phyloP scores from a whole-genome alignment of 306 rosid genomes.

The Biancaea sappan region DNA sequence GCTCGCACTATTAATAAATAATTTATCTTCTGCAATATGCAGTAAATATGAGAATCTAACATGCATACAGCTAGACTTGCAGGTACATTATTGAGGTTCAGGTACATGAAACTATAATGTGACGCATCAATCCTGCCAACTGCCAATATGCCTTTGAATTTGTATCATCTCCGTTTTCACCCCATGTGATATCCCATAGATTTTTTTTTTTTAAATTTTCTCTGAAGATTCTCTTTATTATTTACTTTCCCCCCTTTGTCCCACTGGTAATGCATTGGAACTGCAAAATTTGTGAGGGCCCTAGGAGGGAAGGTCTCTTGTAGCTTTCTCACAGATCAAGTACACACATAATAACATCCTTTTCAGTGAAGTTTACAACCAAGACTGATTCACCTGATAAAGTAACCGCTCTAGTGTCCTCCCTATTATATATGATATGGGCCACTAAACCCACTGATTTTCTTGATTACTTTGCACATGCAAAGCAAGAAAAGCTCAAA shows the following conservation, averaged over 20 bases:
- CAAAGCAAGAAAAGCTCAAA: slow-evolving; percentile 31
- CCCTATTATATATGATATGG: too few species aligned
- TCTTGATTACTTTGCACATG: slow-evolving; percentile 44
- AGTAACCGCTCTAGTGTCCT: slow-evolving; percentile 28
- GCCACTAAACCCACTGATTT: too few species aligned
- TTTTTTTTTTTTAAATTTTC: slow-evolving; percentile 12
- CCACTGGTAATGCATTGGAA: slow-evolving; percentile 44
- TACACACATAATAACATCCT: slow-evolving; percentile 42
- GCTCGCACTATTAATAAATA: neutral
- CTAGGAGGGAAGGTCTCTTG: slow-evolving; percentile 30
- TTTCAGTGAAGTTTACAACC: slow-evolving; percentile 39
- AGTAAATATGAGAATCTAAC: slow-evolving; percentile 28
- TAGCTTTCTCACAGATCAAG: slow-evolving; percentile 45
- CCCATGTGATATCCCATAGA: neutral
- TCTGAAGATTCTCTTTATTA: neutral
- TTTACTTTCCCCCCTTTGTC: neutral
- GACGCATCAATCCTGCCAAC: slow-evolving; percentile 41
- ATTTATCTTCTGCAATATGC: slow-evolving; percentile 19
- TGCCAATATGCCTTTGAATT: slow-evolving; percentile 22
- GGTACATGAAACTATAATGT: slow-evolving; percentile 22
- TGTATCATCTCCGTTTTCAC: neutral
- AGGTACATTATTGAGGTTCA: slow-evolving; percentile 48
- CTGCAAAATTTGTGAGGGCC: slow-evolving; percentile 38
- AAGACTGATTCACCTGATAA: slow-evolving; percentile 37
- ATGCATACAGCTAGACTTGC: slow-evolving; percentile 32